A percentile compares a stretch with the other conserved stretches of the same genome.
Evolutionary conservation across 305 asterid genomes (phyloP).

Genomic region (Lippia alba): DNA sequence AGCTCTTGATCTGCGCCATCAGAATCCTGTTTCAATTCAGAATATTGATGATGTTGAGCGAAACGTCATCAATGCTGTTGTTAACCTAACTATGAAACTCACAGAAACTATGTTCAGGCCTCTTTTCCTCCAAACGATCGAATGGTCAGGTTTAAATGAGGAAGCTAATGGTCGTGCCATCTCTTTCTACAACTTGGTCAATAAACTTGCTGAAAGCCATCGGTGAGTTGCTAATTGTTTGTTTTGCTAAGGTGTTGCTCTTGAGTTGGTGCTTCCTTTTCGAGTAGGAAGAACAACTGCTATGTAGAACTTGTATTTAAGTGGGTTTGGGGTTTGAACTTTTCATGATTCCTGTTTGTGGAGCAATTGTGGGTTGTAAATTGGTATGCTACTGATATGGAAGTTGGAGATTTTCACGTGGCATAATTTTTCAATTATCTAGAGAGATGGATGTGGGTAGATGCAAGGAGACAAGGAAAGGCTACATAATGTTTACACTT

Average conservation of each 20-base stretch:
- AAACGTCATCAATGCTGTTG: constrained; percentile 64
- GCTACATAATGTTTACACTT: too few relatives aligned
- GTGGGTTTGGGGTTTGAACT: too few relatives aligned
- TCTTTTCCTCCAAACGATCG: constrained; percentile 81
- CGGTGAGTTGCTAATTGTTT: constrained; percentile 53
- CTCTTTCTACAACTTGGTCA: constrained; percentile 83
- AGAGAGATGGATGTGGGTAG: too few relatives aligned
- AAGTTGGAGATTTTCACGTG: not conserved
- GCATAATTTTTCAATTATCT: too few relatives aligned
- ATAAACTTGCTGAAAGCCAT: constrained; percentile 79
- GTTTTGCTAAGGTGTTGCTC: constrained; percentile 11
- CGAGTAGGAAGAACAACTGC: too few relatives aligned
- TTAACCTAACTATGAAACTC: constrained; percentile 75
- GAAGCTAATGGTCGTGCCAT: constrained; percentile 64
- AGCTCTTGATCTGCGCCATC: constrained; percentile 92
- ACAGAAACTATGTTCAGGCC: constrained; percentile 88
- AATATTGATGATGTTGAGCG: constrained; percentile 69
- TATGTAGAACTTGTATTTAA: too few relatives aligned
- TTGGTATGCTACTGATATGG: too few relatives aligned
- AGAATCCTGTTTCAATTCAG: constrained; percentile 58
- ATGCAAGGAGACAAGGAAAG: too few relatives aligned
- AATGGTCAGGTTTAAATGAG: constrained; percentile 72
- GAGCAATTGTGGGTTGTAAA: too few relatives aligned
- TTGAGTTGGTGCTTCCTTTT: too few relatives aligned
- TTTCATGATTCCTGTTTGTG: too few relatives aligned